phyloP scores from a whole-genome alignment of 225 moss, liverwort and hornwort genomes.

The Thuidium tamariscinum region DNA sequence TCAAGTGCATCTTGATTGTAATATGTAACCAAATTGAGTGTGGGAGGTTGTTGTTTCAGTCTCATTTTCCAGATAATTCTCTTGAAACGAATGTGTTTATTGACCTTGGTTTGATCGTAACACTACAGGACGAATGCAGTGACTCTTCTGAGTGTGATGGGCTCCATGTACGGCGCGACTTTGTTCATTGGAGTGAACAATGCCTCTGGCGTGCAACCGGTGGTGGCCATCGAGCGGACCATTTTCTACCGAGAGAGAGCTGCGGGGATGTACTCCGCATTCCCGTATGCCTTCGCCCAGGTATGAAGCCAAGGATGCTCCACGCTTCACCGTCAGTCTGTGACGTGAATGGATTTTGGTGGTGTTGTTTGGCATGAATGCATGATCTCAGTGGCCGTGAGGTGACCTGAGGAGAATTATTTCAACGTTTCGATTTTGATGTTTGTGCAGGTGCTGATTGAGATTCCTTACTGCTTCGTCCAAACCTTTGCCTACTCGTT shows the following conservation, averaged over 20 bases:
- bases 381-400: background rate
- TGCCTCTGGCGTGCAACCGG: conserved; percentile 55
- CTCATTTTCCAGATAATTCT: no score
- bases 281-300: conserved; percentile 60
- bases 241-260: conserved; percentile 75
- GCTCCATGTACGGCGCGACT: conserved; percentile 52
- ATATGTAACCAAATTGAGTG: accelerated
- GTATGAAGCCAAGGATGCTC: background rate
- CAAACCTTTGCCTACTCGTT: conserved; percentile 25
- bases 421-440: no score
- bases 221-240: conserved; percentile 67
- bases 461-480: conserved; percentile 40
- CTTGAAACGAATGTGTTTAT: no score
- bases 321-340: background rate
- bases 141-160: conserved; percentile 41
- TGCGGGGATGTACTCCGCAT: conserved; percentile 72
- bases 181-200: conserved; percentile 69
- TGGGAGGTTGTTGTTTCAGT: background rate
- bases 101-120: background rate
- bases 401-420: background rate
- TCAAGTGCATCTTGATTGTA: accelerated
- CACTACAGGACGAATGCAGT: background rate
- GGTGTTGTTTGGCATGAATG: background rate
- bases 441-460: conserved; percentile 31
- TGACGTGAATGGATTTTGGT: background rate